These are phyloP conservation scores for Ricinus communis DNA, from an alignment of 345 rosid species.

Conservation along the genomic window DNA sequence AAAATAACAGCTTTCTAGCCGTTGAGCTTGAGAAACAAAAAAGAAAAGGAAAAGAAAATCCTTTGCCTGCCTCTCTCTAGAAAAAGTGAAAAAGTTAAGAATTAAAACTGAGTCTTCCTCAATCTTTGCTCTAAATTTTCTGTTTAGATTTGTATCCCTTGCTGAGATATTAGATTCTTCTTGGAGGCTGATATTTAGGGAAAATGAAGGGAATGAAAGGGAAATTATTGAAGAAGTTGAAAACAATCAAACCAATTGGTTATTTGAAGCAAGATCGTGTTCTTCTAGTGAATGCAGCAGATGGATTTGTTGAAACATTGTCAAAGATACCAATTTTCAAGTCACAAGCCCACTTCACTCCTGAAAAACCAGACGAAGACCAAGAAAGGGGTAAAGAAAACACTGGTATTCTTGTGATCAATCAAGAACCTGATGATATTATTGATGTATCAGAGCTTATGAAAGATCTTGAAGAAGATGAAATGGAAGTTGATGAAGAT, in stretches of 20 bases:
- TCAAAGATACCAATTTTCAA: slow-evolving; percentile 31
- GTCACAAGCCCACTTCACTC: slow-evolving; percentile 26
- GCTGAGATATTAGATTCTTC: background rate
- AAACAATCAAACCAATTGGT: slow-evolving; percentile 56
- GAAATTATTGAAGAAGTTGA: slow-evolving; percentile 64
- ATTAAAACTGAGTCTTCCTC: background rate
- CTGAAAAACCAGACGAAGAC: slow-evolving; percentile 30
- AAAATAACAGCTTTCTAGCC: slow-evolving; percentile 56
- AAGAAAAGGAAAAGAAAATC: no score
- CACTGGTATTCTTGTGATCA: background rate
- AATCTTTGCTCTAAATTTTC: slow-evolving; percentile 1
- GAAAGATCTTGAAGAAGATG: slow-evolving; percentile 48
- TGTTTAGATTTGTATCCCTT: background rate
- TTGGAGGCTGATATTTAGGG: background rate
- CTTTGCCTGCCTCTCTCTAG: slow-evolving; percentile 6
- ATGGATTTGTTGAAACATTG: slow-evolving; percentile 48
- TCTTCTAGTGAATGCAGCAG: slow-evolving; percentile 54
- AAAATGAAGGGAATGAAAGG: slow-evolving; percentile 76
- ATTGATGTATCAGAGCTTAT: slow-evolving; percentile 48
- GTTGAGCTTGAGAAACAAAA: slow-evolving; percentile 49
- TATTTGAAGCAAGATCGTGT: slow-evolving; percentile 66
- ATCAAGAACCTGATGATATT: slow-evolving; percentile 38
- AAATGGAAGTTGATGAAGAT: slow-evolving; percentile 23
- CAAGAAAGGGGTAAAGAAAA: slow-evolving; percentile 17
- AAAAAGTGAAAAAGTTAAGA: background rate